Evolutionary conservation across 257 asterid genomes (phyloP).

Genomic region (Echium plantagineum): DNA sequence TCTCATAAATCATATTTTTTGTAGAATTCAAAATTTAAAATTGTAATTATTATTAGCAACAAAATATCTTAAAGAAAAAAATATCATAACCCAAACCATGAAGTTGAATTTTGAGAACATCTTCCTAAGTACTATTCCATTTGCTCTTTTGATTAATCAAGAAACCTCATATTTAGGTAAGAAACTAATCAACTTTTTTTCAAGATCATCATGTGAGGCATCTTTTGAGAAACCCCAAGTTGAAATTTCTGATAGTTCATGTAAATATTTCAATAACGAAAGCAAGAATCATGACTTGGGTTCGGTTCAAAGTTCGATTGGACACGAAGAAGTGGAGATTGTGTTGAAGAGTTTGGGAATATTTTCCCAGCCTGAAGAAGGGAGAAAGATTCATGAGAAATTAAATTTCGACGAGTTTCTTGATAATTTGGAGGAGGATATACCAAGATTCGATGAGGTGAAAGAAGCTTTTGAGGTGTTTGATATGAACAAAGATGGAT

Average conservation of each 20-base stretch:
- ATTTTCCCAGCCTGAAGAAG: slow-evolving; percentile 3
- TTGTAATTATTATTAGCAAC: no score
- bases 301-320: no score
- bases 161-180: slow-evolving; percentile 8
- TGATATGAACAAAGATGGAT: slow-evolving; percentile 11
- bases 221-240: neutral
- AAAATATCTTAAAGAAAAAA: no score
- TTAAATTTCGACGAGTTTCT: neutral
- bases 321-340: slow-evolving; percentile 6
- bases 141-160: slow-evolving; percentile 5
- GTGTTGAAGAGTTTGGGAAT: slow-evolving; percentile 5
- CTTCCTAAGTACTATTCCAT: slow-evolving; percentile 3
- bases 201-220: neutral
- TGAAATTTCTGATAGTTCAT: neutral
- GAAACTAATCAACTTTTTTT: slow-evolving; percentile 1
- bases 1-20: no score
- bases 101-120: slow-evolving; percentile 1
- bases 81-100: no score
- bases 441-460: slow-evolving; percentile 1
- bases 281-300: neutral
- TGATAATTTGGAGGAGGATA: neutral
- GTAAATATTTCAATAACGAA: neutral
- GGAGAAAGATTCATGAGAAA: neutral
- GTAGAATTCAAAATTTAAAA: no score
- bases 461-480: slow-evolving; percentile 7